Conservation (phyloP, 164 flowering plant species). For the Vitis labrusca region DNA sequence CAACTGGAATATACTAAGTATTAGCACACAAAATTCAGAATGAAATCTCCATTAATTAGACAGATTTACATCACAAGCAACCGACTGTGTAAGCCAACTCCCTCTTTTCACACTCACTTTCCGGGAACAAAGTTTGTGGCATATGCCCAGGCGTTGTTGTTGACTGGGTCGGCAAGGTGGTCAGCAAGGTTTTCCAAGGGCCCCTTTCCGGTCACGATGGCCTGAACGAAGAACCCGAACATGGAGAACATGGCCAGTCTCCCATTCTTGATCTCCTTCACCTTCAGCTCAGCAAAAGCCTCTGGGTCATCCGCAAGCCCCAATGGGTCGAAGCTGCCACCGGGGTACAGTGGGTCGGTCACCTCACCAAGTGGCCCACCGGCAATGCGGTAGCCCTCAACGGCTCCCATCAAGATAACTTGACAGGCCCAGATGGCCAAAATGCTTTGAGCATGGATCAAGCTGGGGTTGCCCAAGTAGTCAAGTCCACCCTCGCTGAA, state of each 20-base stretch:
- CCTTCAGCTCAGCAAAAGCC: conserved; percentile 41
- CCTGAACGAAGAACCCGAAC: conserved; percentile 47
- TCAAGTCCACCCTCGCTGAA: conserved; percentile 51
- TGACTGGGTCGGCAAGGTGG: conserved; percentile 43
- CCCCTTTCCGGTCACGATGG: conserved; percentile 44
- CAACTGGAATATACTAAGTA: no score
- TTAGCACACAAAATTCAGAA: conserved; percentile 2
- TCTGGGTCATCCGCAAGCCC: conserved; percentile 44
- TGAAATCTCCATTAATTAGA: not conserved
- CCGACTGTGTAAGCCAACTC: no score
- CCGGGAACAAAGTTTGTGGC: conserved; percentile 53
- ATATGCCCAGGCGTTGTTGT: conserved; percentile 46
- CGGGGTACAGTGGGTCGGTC: conserved; percentile 36
- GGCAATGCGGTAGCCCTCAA: conserved; percentile 41
- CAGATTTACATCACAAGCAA: no score
- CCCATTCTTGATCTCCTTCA: conserved; percentile 44
- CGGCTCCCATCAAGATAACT: conserved; percentile 42
- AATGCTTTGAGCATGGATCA: conserved; percentile 47
- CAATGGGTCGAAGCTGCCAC: conserved; percentile 46
- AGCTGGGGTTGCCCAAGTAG: conserved; percentile 47
- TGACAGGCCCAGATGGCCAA: conserved; percentile 41
- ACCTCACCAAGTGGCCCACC: conserved; percentile 45
- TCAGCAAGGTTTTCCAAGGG: conserved; percentile 42
- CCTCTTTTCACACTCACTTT: conserved; percentile 25
- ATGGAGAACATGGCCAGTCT: conserved; percentile 49